Percentiles rank a stretch among this genome's conserved stretches.
Conservation (phyloP, 768 basidiomycete species). For the Leccinum disarticulatum region DNA sequence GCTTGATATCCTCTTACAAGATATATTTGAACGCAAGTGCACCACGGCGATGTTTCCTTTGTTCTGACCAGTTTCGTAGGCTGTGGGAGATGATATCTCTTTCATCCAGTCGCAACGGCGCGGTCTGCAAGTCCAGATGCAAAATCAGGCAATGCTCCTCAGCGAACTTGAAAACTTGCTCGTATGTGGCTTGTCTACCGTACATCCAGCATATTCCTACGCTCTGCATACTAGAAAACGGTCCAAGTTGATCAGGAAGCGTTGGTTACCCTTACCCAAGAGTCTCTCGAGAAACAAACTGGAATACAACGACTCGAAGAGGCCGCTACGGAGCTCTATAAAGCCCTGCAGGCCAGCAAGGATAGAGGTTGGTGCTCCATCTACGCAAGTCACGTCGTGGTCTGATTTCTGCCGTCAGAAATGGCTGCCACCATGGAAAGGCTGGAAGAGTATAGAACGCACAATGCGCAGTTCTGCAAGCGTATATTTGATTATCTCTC, state of each 20-base stretch:
- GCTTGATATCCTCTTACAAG: constrained; percentile 88
- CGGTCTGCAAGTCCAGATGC: constrained; percentile 95
- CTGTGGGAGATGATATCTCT: constrained; percentile 91
- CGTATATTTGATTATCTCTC: constrained; percentile 85
- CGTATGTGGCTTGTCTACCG: constrained; percentile 40
- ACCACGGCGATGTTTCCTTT: background rate
- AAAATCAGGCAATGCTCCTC: constrained; percentile 87
- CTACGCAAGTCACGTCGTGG: background rate
- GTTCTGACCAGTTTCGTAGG: constrained; percentile 46
- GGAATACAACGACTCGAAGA: constrained; percentile 80
- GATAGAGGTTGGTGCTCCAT: constrained; percentile 64
- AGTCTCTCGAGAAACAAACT: constrained; percentile 76
- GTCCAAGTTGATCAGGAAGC: constrained; percentile 86
- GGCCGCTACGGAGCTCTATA: constrained; percentile 88
- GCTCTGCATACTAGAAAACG: constrained; percentile 62
- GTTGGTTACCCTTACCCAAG: constrained; percentile 78
- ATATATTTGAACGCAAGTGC: constrained; percentile 87
- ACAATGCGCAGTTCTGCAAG: constrained; percentile 93
- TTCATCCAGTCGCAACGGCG: constrained; percentile 96
- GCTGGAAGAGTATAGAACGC: constrained; percentile 84
- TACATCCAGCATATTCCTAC: background rate
- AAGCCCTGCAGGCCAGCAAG: constrained; percentile 84
- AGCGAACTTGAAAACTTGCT: constrained; percentile 85
- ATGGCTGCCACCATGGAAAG: constrained; percentile 98
- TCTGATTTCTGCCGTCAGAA: constrained; percentile 44